Percentiles rank a stretch among this genome's conserved stretches.
Evolutionary conservation across 2,329 filamentous ascomycete genomes (phyloP).

Genomic region (Botrytis squamosa): DNA sequence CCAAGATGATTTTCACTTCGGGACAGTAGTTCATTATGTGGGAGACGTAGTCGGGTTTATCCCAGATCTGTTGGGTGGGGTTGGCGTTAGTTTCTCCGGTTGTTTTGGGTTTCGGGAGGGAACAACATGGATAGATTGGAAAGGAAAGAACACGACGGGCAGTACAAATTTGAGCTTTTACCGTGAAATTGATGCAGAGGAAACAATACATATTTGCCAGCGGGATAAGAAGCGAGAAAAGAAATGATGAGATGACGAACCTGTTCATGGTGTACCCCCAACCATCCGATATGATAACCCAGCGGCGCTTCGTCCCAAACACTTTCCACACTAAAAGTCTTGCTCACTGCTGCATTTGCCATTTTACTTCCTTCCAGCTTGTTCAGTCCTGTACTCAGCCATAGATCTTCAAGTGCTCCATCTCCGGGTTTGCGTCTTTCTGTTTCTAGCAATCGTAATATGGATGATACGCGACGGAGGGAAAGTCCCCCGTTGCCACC

Average conservation of each 20-base stretch:
- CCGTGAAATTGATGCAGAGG: neutral
- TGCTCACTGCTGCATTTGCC: constrained; percentile 42
- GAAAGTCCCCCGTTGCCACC: constrained; percentile 55
- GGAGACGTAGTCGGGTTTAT: constrained; percentile 44
- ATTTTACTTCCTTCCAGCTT: constrained; percentile 50
- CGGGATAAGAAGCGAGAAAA: neutral
- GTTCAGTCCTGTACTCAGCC: constrained; percentile 52
- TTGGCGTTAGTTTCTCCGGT: constrained; percentile 20
- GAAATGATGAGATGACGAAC: neutral
- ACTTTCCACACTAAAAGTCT: constrained; percentile 51
- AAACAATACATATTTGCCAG: neutral
- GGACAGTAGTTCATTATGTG: constrained; percentile 56
- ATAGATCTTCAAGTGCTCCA: constrained; percentile 54
- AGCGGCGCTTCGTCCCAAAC: constrained; percentile 51
- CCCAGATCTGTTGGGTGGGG: constrained; percentile 46
- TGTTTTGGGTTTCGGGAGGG: rapidly evolving
- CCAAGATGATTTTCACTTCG: constrained; percentile 54
- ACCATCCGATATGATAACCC: constrained; percentile 53
- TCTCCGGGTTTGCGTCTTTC: constrained; percentile 50
- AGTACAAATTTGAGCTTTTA: neutral
- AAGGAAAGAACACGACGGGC: neutral
- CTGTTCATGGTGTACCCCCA: constrained; percentile 39
- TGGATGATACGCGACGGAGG: constrained; percentile 52
- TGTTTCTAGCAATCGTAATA: constrained; percentile 48
- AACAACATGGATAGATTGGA: too few relatives aligned